A percentile compares a stretch with the other conserved stretches of the same genome.
Conservation (phyloP, 768 basidiomycete genomes). For the Boletus rex-veris region DNA sequence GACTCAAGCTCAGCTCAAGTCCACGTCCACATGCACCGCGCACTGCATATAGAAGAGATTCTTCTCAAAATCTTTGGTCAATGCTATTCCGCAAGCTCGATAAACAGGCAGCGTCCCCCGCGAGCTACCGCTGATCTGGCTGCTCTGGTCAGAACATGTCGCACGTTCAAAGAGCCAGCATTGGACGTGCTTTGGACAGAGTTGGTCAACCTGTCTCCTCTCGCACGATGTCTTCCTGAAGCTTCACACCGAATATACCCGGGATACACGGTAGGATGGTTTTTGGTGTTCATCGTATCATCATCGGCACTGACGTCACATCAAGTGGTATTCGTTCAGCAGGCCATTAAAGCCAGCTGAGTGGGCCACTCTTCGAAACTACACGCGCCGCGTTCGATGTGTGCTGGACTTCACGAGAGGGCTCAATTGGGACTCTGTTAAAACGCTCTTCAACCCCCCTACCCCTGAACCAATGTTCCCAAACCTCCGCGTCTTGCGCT, state of each 20-base stretch:
- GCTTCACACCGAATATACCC: slow-evolving; percentile 6
- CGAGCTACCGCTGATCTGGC: neutral
- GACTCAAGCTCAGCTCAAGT: neutral
- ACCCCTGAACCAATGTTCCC: slow-evolving; percentile 3
- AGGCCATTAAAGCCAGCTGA: neutral
- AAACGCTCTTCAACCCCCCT: slow-evolving; percentile 2
- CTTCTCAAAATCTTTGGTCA: neutral
- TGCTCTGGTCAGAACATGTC: neutral
- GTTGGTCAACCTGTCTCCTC: slow-evolving; percentile 1
- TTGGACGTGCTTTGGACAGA: slow-evolving; percentile 6
- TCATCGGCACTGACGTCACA: neutral
- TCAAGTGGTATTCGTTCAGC: slow-evolving; percentile 2
- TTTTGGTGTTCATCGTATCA: neutral
- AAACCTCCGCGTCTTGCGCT: slow-evolving; percentile 1
- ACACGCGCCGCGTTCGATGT: slow-evolving; percentile 1
- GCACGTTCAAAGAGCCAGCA: slow-evolving; percentile 2
- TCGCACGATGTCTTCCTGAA: slow-evolving; percentile 4
- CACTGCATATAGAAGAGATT: slow-evolving; percentile 1
- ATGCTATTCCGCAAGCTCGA: neutral
- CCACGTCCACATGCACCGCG: neutral
- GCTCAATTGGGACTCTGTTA: slow-evolving; percentile 4
- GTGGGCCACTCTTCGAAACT: slow-evolving; percentile 3
- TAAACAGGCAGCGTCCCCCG: neutral
- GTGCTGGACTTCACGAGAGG: neutral
- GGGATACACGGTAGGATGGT: neutral